Percentiles rank a stretch among this genome's conserved stretches.
Conservation (phyloP, 169 alveolate species). For the Eimeria tenella region DNA sequence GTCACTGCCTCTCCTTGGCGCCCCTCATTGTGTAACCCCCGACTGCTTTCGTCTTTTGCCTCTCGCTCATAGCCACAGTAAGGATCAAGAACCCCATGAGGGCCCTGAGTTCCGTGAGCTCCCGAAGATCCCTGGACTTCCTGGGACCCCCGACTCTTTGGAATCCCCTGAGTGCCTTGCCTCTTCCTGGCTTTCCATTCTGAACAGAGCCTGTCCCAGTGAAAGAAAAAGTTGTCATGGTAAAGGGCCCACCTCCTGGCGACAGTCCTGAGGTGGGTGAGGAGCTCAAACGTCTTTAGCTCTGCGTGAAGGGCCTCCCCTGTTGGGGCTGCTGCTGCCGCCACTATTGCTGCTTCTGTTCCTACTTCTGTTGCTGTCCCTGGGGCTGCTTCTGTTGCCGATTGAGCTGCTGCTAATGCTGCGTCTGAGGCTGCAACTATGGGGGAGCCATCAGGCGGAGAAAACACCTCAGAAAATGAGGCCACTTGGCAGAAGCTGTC, state of each 20-base stretch:
- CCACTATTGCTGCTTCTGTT: no score
- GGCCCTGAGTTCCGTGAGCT: not conserved
- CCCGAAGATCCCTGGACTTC: not conserved
- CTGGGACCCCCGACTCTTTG: not conserved
- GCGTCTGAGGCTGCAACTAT: not conserved
- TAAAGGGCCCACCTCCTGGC: slow-evolving; percentile 43
- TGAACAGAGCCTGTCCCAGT: slow-evolving; percentile 1
- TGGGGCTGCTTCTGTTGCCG: no score
- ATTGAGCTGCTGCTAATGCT: no score
- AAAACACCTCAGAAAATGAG: not conserved
- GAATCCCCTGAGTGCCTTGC: not conserved
- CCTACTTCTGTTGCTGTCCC: no score
- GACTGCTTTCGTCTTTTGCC: no score
- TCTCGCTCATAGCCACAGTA: no score
- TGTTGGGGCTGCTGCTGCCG: not conserved
- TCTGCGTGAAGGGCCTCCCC: slow-evolving; percentile 21
- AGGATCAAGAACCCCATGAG: not conserved
- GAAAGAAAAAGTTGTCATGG: slow-evolving; percentile 41
- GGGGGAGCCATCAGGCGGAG: not conserved
- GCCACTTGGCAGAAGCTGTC: not conserved
- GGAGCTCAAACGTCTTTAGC: slow-evolving; percentile 4
- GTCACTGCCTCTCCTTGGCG: not conserved
- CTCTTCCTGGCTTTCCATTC: slow-evolving; percentile 11
- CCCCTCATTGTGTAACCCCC: not conserved
- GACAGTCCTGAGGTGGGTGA: slow-evolving; percentile 6